Evolutionary conservation across 805 yeast genomes (phyloP).

Genomic region (Zygosaccharomyces gambellarensis): DNA sequence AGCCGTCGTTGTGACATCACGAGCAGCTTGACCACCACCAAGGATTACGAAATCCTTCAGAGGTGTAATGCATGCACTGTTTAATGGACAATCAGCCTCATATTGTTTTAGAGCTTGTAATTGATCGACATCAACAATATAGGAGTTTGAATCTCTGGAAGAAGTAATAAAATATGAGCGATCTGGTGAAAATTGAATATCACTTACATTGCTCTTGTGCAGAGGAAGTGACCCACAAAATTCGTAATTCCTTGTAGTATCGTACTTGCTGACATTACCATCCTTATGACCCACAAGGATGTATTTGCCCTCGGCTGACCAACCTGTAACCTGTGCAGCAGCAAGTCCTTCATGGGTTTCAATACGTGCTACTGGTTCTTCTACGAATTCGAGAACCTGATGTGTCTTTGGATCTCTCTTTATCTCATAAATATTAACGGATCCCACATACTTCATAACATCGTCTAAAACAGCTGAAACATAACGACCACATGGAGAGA

Average conservation of each 20-base stretch:
- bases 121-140: slow-evolving; percentile 71
- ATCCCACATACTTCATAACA: slow-evolving; percentile 85
- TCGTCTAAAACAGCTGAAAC: slow-evolving; percentile 79
- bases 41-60: slow-evolving; percentile 84
- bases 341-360: slow-evolving; percentile 54
- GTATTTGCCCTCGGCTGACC: slow-evolving; percentile 70
- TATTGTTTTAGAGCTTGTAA: slow-evolving; percentile 67
- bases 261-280: slow-evolving; percentile 78
- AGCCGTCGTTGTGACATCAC: slow-evolving; percentile 96
- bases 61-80: slow-evolving; percentile 92
- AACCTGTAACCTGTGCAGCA: slow-evolving; percentile 77
- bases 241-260: slow-evolving; percentile 61
- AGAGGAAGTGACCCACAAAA: slow-evolving; percentile 51
- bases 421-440: slow-evolving; percentile 63
- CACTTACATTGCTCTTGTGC: slow-evolving; percentile 79
- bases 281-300: slow-evolving; percentile 85
- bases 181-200: slow-evolving; percentile 85
- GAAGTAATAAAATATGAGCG: slow-evolving; percentile 85
- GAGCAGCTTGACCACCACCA: slow-evolving; percentile 99
- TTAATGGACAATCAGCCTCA: slow-evolving; percentile 88
- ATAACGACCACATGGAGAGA: slow-evolving; percentile 65
- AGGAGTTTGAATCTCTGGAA: slow-evolving; percentile 85
- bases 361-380: slow-evolving; percentile 56
- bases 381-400: slow-evolving; percentile 35
- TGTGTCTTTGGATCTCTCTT: slow-evolving; percentile 39